Percentiles rank a stretch among this genome's conserved stretches.
Conservation (phyloP, 78 protist species). For the Tieghemostelium lacteum region DNA sequence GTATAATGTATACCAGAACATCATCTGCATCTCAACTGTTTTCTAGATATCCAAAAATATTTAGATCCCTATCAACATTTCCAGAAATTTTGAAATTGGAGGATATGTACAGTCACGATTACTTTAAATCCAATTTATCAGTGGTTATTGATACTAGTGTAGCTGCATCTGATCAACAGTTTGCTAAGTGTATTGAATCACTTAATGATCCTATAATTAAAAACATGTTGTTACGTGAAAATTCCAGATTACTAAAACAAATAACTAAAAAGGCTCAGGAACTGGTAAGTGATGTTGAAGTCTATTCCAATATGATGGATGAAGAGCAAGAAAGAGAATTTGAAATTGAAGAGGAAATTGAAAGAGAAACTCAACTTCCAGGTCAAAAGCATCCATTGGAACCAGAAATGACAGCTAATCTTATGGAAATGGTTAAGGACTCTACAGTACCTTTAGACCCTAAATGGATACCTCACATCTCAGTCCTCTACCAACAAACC, state of each 20-base stretch:
- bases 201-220: background rate
- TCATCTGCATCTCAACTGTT: background rate
- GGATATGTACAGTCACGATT: background rate
- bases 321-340: conserved; percentile 17
- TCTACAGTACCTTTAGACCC: background rate
- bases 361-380: background rate
- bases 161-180: background rate
- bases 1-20: background rate
- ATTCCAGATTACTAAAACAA: background rate
- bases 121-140: background rate
- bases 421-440: background rate
- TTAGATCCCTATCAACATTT: background rate
- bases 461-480: too few relatives aligned
- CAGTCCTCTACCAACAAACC: background rate
- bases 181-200: background rate
- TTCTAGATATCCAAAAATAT: background rate
- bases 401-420: background rate
- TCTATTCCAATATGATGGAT: background rate
- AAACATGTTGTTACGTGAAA: background rate
- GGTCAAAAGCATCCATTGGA: background rate
- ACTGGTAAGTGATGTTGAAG: background rate
- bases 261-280: background rate
- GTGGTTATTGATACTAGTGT: background rate
- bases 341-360: background rate
- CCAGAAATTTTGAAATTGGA: background rate